Evolutionary conservation across 1,284 basidiomycete species (phyloP).

Genomic region (Microstroma glucosiphilum): DNA sequence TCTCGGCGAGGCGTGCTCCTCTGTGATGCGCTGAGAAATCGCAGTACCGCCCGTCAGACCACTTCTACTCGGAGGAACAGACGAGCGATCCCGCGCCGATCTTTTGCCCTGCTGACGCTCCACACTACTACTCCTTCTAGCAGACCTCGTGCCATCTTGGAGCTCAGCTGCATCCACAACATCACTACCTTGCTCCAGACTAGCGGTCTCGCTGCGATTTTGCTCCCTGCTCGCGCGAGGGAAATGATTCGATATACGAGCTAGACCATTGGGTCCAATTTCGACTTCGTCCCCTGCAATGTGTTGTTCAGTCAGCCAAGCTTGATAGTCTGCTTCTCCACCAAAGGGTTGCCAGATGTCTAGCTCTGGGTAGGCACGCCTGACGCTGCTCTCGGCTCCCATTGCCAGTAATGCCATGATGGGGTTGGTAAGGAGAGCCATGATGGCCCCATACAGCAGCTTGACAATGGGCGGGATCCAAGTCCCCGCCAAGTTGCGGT

Average conservation of each 20-base stretch:
- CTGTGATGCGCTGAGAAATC: too few relatives aligned
- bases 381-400: constrained; percentile 31
- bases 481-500: constrained; percentile 38
- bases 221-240: neutral
- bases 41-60: too few relatives aligned
- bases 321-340: constrained; percentile 4
- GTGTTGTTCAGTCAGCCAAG: constrained; percentile 8
- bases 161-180: too few relatives aligned
- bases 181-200: too few relatives aligned
- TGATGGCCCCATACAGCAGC: constrained; percentile 42
- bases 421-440: constrained; percentile 43
- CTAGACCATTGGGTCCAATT: constrained; percentile 9
- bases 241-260: neutral
- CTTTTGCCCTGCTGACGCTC: too few relatives aligned
- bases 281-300: constrained; percentile 7
- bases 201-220: too few relatives aligned
- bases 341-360: constrained; percentile 9
- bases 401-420: constrained; percentile 45
- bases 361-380: constrained; percentile 2
- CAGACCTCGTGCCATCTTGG: too few relatives aligned
- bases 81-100: too few relatives aligned
- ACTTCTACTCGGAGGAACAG: too few relatives aligned
- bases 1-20: too few relatives aligned
- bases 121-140: too few relatives aligned
- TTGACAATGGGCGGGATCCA: constrained; percentile 50